Percentiles rank a stretch among this genome's conserved stretches.
Evolutionary conservation across 2,329 filamentous ascomycete genomes (phyloP).

Genomic region (Curvularia verruculosa): DNA sequence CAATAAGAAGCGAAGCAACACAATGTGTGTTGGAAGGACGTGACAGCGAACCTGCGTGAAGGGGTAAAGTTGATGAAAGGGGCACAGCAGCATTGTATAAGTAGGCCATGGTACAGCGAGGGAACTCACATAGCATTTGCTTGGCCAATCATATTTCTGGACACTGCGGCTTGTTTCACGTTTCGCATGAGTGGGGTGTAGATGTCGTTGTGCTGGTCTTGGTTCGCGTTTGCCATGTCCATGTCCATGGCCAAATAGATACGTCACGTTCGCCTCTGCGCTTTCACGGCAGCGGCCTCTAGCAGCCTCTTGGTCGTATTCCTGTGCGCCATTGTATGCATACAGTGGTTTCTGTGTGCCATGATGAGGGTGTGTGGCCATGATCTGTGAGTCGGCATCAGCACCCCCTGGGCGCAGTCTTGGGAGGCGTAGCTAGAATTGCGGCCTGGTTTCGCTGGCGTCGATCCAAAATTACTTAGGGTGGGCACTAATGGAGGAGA

Average conservation of each 20-base stretch:
- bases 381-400: slow-evolving; percentile 32
- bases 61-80: slow-evolving; percentile 25
- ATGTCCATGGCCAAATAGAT: slow-evolving; percentile 33
- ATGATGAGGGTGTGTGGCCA: slow-evolving; percentile 33
- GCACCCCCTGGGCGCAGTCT: slow-evolving; percentile 26
- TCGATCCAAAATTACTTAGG: slow-evolving; percentile 32
- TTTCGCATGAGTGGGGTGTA: slow-evolving; percentile 35
- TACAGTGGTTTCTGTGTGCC: slow-evolving; percentile 34
- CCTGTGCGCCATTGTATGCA: slow-evolving; percentile 23
- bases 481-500: slow-evolving; percentile 30
- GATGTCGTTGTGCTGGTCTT: slow-evolving; percentile 37
- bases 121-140: slow-evolving; percentile 39
- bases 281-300: slow-evolving; percentile 29
- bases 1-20: slow-evolving; percentile 38
- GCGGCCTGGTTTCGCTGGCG: slow-evolving; percentile 35
- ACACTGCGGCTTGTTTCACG: slow-evolving; percentile 48
- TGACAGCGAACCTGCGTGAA: slow-evolving; percentile 44
- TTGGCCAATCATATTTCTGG: slow-evolving; percentile 39
- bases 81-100: slow-evolving; percentile 36
- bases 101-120: slow-evolving; percentile 31
- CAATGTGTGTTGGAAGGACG: slow-evolving; percentile 33
- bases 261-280: slow-evolving; percentile 37
- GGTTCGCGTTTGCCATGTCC: slow-evolving; percentile 16
- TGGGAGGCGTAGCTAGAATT: slow-evolving; percentile 34
- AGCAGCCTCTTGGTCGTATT: slow-evolving; percentile 28